phyloP scores from a whole-genome alignment of 441 rosid species.

The Erodium chrysanthum region DNA sequence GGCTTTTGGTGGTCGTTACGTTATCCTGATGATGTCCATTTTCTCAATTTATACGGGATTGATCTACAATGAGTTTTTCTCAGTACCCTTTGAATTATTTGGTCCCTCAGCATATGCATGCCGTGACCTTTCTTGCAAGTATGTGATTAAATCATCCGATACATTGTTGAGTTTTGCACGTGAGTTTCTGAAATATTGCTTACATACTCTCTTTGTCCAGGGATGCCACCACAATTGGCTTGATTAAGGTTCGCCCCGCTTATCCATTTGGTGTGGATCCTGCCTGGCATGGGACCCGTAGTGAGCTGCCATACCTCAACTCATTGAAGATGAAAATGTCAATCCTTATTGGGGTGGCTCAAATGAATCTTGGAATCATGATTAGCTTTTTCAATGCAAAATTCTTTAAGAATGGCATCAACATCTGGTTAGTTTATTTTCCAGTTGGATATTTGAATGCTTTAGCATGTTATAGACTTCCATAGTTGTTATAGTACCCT shows the following conservation, averaged over 20 bases:
- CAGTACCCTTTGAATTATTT: constrained; percentile 77
- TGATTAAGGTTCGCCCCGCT: constrained; percentile 60
- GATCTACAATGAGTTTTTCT: constrained; percentile 91
- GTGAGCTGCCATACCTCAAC: constrained; percentile 86
- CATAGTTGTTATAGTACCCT: neutral
- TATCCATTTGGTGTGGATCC: constrained; percentile 98
- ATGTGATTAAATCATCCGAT: constrained; percentile 8
- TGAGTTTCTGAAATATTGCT: neutral
- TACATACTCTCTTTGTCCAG: constrained; percentile 25
- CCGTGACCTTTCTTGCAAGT: constrained; percentile 87
- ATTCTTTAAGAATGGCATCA: constrained; percentile 47
- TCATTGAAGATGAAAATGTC: constrained; percentile 99
- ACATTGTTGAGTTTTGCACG: neutral
- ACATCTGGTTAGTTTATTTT: constrained; percentile 46
- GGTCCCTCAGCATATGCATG: constrained; percentile 79
- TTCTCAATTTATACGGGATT: constrained; percentile 89
- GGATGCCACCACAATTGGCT: constrained; percentile 67
- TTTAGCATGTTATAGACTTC: neutral
- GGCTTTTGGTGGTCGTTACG: constrained; percentile 97
- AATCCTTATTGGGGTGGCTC: constrained; percentile 84
- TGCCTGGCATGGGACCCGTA: constrained; percentile 77
- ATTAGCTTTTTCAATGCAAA: constrained; percentile 74
- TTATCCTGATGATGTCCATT: constrained; percentile 79
- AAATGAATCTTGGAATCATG: constrained; percentile 92
- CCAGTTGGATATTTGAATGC: neutral